Base-by-base conservation (phyloP, 2,329 filamentous ascomycete genomes). In the Beauveria varroae region DNA sequence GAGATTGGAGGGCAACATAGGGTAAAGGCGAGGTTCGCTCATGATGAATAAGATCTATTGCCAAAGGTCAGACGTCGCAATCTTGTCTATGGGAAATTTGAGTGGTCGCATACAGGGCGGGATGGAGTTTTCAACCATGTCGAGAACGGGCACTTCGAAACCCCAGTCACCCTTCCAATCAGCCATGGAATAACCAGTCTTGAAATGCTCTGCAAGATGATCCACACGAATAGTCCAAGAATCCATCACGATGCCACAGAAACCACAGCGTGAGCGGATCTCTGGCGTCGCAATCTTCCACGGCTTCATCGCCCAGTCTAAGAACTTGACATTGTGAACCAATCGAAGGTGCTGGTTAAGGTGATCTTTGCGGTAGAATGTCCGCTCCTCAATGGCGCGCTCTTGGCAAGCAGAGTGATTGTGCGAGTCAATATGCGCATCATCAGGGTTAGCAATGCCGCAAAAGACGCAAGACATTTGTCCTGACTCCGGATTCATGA, bases 111-210 rank as follows among this genome's bases (percentile, higher is more conserved):
- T 79, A 85, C 83, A 87, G 55, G 85, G 84, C 59, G 85, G 85
- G 62, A 88, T 86, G 52, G 84, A 84, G 68, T 87, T 87, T 71
- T 87, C 85, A 67, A 87, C 81, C 76, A 86, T 81, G 64, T 84
- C 78, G 66, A 86, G 75, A 47, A 87, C 80, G 41, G 82, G 79
- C 30, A 76, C 74, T 60, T 87, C 85, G 64, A 88, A 87, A 77
- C 85, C 85, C 84, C 85, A 87, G 72, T 86, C 85, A 75, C 85
- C 85, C 77, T 86, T 85, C 85, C 85, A 88, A 71, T 87, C 83
- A 64, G 81, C 82, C 85, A 88, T 88, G 67, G 81, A 84, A 65
- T 81, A 82, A 74, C 85, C 84, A 28, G 78, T 81, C 73, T 86
- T 87, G 76, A 87, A 88, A 71, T 87, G 85, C 65, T 86, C 83